Evolutionary conservation across 441 rosid genomes (phyloP), one percentile per base, ranked within the genome.

Genomic region (Capsella rubella): DNA sequence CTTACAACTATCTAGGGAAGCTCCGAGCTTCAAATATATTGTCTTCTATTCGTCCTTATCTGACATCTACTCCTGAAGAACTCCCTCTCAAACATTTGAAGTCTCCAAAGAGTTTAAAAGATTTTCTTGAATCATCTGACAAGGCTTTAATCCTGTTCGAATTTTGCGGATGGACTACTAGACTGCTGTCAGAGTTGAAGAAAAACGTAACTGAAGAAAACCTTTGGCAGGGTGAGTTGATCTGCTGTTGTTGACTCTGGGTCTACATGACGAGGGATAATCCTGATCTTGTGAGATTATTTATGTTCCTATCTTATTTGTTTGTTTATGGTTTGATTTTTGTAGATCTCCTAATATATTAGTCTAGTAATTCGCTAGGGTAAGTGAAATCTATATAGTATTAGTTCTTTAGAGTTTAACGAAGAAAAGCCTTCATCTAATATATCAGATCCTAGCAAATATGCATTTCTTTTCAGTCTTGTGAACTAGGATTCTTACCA

Each of bases 91-190:
- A 65, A 52, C 63, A 34, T 27, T 56, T 95, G 77, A 79, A 71
- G 61, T 78, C 89, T 54, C 61, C 53, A n/a, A 75, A 81, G 71
- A 93, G 86, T 37, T 75, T 95, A 83, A 74, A 76, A 64, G 73
- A 60, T 62, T 95, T 95, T 66, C 75, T 85, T 57, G 83, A 84
- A 16, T 91, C 98, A 7, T 88, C 93, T 53, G 99, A 92, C 73
- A 88, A 84, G 83, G 87, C 90, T 68, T 60, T 91, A 45, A 52
- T 95, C 77, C 84, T 95, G 11, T 72, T 85, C 27, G 98, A 95
- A 32, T 86, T 88, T 79, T 92, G 99, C 67, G 98, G 99, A 56
- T 92, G 97, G 98, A 75, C 92, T 8, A 73, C 80, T 16, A 77
- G 83, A 52, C 76, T 95, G 78, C 51, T 84, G 56, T 71, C 75